Base-by-base conservation (phyloP, 441 rosid species). In the Pelargonium citronellum region DNA sequence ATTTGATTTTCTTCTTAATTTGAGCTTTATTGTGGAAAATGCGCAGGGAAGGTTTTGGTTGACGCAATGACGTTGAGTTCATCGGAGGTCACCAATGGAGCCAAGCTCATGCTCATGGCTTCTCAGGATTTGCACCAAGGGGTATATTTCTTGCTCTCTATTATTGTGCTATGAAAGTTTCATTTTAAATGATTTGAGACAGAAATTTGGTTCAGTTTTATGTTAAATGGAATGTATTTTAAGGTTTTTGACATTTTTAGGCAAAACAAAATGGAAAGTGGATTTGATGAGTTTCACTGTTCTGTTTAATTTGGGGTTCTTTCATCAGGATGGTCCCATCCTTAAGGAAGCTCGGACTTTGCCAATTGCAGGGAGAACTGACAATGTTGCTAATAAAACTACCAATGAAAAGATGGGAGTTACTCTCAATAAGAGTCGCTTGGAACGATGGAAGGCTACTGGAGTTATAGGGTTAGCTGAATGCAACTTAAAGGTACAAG, bases 111-210 rank as follows among this genome's bases (percentile, higher is more conserved):
- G 98, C 95, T 94, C 66, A 73, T 91, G 83, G 96, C 92, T 51
- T 86, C 96, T 30, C 92, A 88, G 78, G 97, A 96, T 53, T 73
- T 94, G 22, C 98, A 93, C 71, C 96, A 91, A 85, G 96, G 97
- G 96, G 97, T 94, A 73, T 0, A 37, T 77, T 72, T 7, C 63
- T 24, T 44, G 16, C 57, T 49, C 51, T 55, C 43, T n/a, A 13
- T 60, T 20, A 37, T 12, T 3, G 15, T 55, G 22, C 61, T 1
- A 1, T 55, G 0, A 8, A 17, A 24, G 1, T 65, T n/a, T 41
- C 10, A 16, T 67, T 51, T 66, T 37, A 7, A 17, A 46, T 43
- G 1, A 55, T 55, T 55, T 17, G 61, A 17, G 55, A 49, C 5
- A 49, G 0, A 49, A 13, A 49, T 49, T 49, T 49, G 55, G 15